These are phyloP conservation scores for Malassezia sympodialis DNA, from an alignment of 1,284 basidiomycete genomes.

Conservation along the genomic window DNA sequence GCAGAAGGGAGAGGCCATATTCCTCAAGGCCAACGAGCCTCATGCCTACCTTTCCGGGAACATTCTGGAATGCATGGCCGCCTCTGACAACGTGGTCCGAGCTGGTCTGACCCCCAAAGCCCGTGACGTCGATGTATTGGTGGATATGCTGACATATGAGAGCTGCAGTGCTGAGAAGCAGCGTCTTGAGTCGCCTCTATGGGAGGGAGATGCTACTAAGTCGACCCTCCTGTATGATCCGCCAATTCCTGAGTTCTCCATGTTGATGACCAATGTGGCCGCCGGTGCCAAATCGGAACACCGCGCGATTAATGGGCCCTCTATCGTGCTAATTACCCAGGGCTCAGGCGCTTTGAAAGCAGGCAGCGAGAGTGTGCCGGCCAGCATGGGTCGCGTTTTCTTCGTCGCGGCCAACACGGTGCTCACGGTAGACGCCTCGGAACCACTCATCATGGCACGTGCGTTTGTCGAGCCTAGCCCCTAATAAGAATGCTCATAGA, in stretches of 20 bases:
- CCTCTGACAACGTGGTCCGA: slow-evolving; percentile 83
- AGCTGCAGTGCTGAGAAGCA: slow-evolving; percentile 53
- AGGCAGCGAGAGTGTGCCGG: slow-evolving; percentile 7
- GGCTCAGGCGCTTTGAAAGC: slow-evolving; percentile 55
- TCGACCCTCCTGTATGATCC: slow-evolving; percentile 66
- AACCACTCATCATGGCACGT: slow-evolving; percentile 58
- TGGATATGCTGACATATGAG: slow-evolving; percentile 79
- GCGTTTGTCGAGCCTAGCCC: slow-evolving; percentile 57
- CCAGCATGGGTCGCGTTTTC: slow-evolving; percentile 61
- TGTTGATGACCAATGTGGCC: slow-evolving; percentile 55
- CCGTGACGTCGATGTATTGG: slow-evolving; percentile 79
- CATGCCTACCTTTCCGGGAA: slow-evolving; percentile 75
- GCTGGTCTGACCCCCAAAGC: slow-evolving; percentile 95
- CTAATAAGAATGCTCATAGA: neutral
- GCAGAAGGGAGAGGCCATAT: slow-evolving; percentile 76
- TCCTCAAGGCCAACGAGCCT: slow-evolving; percentile 88
- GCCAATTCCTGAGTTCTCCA: slow-evolving; percentile 86
- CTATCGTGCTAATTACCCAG: slow-evolving; percentile 65
- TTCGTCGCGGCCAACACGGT: slow-evolving; percentile 69
- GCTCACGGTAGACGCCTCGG: slow-evolving; percentile 52
- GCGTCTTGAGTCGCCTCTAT: slow-evolving; percentile 58
- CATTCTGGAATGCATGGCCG: slow-evolving; percentile 47
- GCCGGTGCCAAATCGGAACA: neutral
- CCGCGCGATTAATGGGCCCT: slow-evolving; percentile 66
- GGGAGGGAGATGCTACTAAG: slow-evolving; percentile 40